phyloP scores from a whole-genome alignment of 257 asterid genomes.

The Lavandula angustifolia region DNA sequence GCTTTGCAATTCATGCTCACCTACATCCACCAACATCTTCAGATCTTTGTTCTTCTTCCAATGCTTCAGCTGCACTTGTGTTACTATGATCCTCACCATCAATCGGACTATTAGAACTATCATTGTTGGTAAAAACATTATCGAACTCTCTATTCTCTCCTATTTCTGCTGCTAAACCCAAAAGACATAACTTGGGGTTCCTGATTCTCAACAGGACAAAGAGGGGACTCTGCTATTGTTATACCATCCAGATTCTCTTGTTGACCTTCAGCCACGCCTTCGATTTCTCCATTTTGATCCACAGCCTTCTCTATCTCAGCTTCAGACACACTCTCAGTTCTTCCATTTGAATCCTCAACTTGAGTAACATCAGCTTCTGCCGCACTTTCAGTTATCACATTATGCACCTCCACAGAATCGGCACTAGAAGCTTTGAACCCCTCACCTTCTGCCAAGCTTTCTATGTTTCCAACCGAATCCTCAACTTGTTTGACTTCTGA shows the following conservation, averaged over 20 bases:
- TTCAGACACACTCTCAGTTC: conserved; percentile 25
- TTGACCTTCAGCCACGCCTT: conserved; percentile 25
- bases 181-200: conserved; percentile 31
- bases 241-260: conserved; percentile 28
- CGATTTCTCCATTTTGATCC: conserved; percentile 32
- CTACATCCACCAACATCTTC: conserved; percentile 28
- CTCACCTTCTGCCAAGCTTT: conserved; percentile 27
- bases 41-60: conserved; percentile 27
- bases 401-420: conserved; percentile 23
- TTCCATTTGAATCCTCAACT: conserved; percentile 28
- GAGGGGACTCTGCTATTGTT: conserved; percentile 26
- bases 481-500: conserved; percentile 30
- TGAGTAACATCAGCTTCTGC: conserved; percentile 33
- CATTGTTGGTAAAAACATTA: not conserved
- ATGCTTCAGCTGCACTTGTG: conserved; percentile 27
- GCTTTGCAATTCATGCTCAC: conserved; percentile 28
- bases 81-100: conserved; percentile 28
- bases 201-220: conserved; percentile 31
- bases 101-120: conserved; percentile 14
- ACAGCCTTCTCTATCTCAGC: conserved; percentile 30
- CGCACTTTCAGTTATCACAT: conserved; percentile 21
- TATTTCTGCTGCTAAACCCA: conserved; percentile 26
- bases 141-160: conserved; percentile 27
- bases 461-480: conserved; percentile 15
- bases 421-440: conserved; percentile 27